phyloP scores from a whole-genome alignment of 805 yeast genomes.

The Suhomyces vadensis region DNA sequence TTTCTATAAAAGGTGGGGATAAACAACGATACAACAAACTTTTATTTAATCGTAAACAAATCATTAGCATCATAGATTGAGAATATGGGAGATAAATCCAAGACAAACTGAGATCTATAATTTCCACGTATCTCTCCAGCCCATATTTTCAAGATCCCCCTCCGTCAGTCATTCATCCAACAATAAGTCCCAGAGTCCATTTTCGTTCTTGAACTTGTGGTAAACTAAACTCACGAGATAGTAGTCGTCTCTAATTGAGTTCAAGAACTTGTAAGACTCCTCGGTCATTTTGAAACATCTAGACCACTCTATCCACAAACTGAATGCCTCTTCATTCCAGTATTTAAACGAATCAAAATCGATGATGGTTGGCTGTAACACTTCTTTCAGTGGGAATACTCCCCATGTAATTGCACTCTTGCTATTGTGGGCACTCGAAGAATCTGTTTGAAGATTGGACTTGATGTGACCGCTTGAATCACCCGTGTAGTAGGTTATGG shows the following conservation, averaged over 20 bases:
- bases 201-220: slow-evolving; percentile 75
- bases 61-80: too few relatives aligned
- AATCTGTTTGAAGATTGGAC: slow-evolving; percentile 55
- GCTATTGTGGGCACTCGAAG: slow-evolving; percentile 22
- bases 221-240: slow-evolving; percentile 82
- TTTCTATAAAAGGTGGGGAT: too few relatives aligned
- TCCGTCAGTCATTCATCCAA: slow-evolving; percentile 31
- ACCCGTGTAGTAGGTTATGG: slow-evolving; percentile 74
- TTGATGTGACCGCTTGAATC: slow-evolving; percentile 57
- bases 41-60: too few relatives aligned
- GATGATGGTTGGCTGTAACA: slow-evolving; percentile 87
- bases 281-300: slow-evolving; percentile 65
- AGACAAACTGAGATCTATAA: too few relatives aligned
- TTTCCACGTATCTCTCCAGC: too few relatives aligned
- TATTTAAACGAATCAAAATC: slow-evolving; percentile 92
- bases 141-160: neutral
- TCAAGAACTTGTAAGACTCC: slow-evolving; percentile 60
- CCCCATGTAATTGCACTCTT: slow-evolving; percentile 97
- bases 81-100: too few relatives aligned
- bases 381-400: slow-evolving; percentile 86
- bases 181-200: slow-evolving; percentile 74
- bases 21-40: too few relatives aligned
- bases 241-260: slow-evolving; percentile 59
- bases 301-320: slow-evolving; percentile 91
- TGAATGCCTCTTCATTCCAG: slow-evolving; percentile 95